phyloP scores from a whole-genome alignment of 345 rosid species.

The Eucalyptus pumila region DNA sequence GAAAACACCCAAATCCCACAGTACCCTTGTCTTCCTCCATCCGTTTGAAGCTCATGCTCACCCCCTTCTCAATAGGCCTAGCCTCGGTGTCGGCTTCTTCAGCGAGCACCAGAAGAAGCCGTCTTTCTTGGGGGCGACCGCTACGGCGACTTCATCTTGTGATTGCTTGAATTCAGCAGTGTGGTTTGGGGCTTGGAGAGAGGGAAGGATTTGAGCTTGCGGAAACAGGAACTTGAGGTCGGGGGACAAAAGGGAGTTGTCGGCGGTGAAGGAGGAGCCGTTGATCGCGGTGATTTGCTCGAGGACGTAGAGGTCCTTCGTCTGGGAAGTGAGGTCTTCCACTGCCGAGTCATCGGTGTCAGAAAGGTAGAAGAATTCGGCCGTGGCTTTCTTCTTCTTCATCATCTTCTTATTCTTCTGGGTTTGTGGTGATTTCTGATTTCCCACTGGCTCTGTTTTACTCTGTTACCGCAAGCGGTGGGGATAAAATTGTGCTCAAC shows the following conservation, averaged over 20 bases:
- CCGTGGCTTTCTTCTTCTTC: background rate
- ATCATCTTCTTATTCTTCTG: background rate
- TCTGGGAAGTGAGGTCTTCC: background rate
- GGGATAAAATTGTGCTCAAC: background rate
- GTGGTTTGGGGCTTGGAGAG: conserved; percentile 5
- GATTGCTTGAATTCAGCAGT: background rate
- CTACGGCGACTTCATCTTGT: background rate
- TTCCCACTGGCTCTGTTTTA: background rate
- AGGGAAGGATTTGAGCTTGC: conserved; percentile 40
- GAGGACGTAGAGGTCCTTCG: conserved; percentile 25
- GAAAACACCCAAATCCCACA: too few species aligned
- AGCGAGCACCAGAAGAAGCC: background rate
- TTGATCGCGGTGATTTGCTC: conserved; percentile 65
- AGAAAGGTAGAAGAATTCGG: background rate
- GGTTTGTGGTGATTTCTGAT: background rate
- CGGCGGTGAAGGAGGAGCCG: conserved; percentile 24
- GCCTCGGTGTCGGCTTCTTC: too few species aligned
- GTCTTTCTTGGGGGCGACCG: background rate
- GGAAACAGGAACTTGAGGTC: conserved; percentile 54
- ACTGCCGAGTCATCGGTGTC: background rate
- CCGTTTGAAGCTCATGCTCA: too few species aligned
- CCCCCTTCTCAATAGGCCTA: too few species aligned
- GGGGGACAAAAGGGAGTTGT: conserved; percentile 39
- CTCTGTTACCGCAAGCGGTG: background rate
- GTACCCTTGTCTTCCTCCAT: too few species aligned